Base-by-base conservation (phyloP, 768 basidiomycete genomes). In the Hydnomerulius pinastri region DNA sequence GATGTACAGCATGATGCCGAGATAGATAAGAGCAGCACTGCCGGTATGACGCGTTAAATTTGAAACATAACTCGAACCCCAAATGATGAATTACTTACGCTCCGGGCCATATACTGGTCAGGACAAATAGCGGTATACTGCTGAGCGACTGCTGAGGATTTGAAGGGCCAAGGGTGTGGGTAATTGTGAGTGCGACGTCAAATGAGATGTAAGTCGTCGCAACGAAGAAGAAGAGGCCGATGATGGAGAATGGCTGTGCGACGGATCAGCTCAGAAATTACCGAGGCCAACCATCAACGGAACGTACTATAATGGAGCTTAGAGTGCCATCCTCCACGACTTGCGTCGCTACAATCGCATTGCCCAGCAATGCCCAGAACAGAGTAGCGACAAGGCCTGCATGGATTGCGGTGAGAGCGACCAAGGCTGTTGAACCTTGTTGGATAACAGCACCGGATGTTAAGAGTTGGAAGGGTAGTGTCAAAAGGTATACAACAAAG, bases 261-360 rank as follows among this genome's bases (percentile, higher is more conserved):
- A 33, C 25, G 15, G 29, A 24, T 35, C 15, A 23, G 2, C 39
- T 60, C 17, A 57, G 20, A 11, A 15, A 25, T 27, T 6, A 10
- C 41, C 6, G 21, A 11, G 18, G 8, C 24, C 24, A 18, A 24
- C 50, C 38, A 30, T 21, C 48, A 43, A 23, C 53, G 13, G 23
- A 40, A 79, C 79, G 58, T 46, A 90, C 87, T 46, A 87, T 71
- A 41, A 90, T 54, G 51, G 85, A 81, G 57, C 80, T 80, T 28
- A 85, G 71, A 0, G 90, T 90, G 6, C 93, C 96, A 61, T 91
- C 96, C 66, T 98, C 96, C 47, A 98, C 89, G 42, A 94, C 65
- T 69, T 98, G 96, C n/a, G 87, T 90, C 29, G 86, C 83, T 18
- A 93, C 79, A 51, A 92, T 70, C 8, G 78, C 88, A 68, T 90